Base-by-base conservation (phyloP, 148 eudicot species). In the Linanthus parryae region DNA sequence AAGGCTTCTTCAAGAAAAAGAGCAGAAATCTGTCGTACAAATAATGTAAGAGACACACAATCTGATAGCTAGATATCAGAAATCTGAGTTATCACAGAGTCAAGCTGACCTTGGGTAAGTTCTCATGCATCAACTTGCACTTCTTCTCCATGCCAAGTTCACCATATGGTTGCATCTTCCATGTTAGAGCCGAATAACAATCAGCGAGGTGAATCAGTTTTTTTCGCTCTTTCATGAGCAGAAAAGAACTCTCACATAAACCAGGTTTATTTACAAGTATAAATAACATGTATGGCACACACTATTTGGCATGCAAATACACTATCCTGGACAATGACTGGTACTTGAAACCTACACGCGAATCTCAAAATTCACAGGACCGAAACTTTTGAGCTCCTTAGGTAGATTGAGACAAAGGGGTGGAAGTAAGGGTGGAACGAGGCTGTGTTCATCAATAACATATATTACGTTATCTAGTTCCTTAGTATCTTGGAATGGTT, bases 81-180 rank as follows among this genome's bases (percentile, higher is more conserved):
- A 45, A 35, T 20, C 42, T 8, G 21, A 59, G 18, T 59, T 38
- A 38, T 10, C 7, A 26, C 37, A 19, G 18, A 26, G 25, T 14
- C 20, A 49, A 26, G 33, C 64, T 40, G n/a, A 84, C 99, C 83
- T 75, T 70, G 21, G 88, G 61, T 48, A 84, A 68, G 62, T 64
- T 72, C 11, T 58, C 73, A 42, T 79, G 52, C 59, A 92, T 84
- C 77, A 88, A 73, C 42, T 61, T 59, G 66, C 85, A 84, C 57
- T 84, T 92, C 27, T 67, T 72, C 34, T 63, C 52, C 62, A 82
- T 44, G 48, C 76, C 76, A 34, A 92, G 76, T 24, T 73, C 53
- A 23, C 81, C 94, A 58, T 87, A 79, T 25, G 78, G 85, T 62
- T 84, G 73, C 61, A 58, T 58, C 98, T 92, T 42, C 51, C 47